Base-by-base conservation (phyloP, 345 rosid species). In the Kandelia obovata region DNA sequence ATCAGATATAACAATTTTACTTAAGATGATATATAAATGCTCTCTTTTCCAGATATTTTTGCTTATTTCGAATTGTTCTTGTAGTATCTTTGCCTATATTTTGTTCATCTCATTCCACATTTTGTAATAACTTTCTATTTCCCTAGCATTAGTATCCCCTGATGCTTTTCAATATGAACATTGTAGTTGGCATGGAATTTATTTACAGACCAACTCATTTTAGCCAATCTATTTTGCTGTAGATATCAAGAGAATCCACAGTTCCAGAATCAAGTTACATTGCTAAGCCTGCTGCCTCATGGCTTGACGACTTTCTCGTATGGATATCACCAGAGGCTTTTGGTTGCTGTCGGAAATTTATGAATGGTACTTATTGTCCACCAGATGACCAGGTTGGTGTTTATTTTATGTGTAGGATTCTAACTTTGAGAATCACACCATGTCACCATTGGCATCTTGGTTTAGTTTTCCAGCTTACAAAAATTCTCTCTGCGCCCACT, bases 311-410 rank as follows among this genome's bases (percentile, higher is more conserved):
- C 82, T 91, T 89, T 81, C 95, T 94, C 43, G 93, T 91, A 57
- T 94, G 98, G 98, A 63, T 94, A 73, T 94, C 97, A 74, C 98
- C 98, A 0, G 98, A 94, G 87, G 98, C 98, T 58, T 94, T 94
- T 84, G 96, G 97, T 61, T 94, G 98, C 79, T 94, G 98, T 62
- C 86, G 98, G 39, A 91, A 91, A 76, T 91, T 89, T 73, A 84
- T 85, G 69, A 90, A 95, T 82, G 96, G 88, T 64, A 88, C 82
- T 80, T 95, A 89, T 80, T 95, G 99, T 27, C 96, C 99, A 26
- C 99, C 99, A 57, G 87, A 95, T 77, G 99, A 95, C 78, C 97
- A 95, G 97, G 96, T 92, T 69, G 68, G 83, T 81, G 73, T 64
- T 73, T 39, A 53, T 77, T 26, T 64, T n/a, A 52, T 65, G 25